Evolutionary conservation across 192 early-diverging fungal genomes (phyloP).

Genomic region (Dimargaris verticillata): DNA sequence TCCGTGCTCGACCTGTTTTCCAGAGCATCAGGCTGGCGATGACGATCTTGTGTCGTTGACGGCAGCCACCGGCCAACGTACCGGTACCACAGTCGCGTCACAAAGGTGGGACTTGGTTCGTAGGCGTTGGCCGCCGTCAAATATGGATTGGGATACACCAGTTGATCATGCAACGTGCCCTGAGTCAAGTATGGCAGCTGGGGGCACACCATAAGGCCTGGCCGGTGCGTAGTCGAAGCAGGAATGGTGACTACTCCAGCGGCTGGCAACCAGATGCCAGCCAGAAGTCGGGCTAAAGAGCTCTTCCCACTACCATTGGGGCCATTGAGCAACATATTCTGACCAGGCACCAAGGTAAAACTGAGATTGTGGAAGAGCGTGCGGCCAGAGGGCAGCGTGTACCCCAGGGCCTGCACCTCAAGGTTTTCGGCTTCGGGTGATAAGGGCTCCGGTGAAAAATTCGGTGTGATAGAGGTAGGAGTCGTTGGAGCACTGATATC

Average conservation of each 20-base stretch:
- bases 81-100: background rate
- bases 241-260: slow-evolving; percentile 30
- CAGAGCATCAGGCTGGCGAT: background rate
- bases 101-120: background rate
- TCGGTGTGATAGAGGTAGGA: background rate
- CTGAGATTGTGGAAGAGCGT: slow-evolving; percentile 27
- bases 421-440: slow-evolving; percentile 5
- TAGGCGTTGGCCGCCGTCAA: background rate
- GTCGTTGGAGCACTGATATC: background rate
- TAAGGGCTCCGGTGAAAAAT: background rate
- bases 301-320: slow-evolving; percentile 79
- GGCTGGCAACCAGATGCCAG: slow-evolving; percentile 51
- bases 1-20: background rate
- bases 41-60: background rate
- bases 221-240: background rate
- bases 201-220: slow-evolving; percentile 49
- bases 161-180: slow-evolving; percentile 46
- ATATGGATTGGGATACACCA: slow-evolving; percentile 33
- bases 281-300: slow-evolving; percentile 55
- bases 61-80: background rate
- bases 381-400: slow-evolving; percentile 9
- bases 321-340: slow-evolving; percentile 47
- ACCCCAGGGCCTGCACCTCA: slow-evolving; percentile 11
- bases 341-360: slow-evolving; percentile 29
- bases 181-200: slow-evolving; percentile 43